phyloP scores from a whole-genome alignment of 139 green algal genomes.

The Volvox reticuliferus region DNA sequence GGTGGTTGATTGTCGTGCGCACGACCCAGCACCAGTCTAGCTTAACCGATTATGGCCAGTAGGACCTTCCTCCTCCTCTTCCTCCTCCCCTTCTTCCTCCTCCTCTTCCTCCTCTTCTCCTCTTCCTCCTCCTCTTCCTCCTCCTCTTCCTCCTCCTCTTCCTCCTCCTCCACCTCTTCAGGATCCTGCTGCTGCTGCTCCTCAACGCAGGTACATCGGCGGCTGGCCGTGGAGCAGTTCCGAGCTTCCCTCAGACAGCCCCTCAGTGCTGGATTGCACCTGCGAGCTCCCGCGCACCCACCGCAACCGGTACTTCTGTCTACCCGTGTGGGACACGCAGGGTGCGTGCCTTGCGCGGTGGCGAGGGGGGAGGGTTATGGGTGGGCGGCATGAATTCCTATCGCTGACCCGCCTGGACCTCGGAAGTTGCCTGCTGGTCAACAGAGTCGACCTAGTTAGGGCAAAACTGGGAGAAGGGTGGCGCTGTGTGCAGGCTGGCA shows the following conservation, averaged over 20 bases:
- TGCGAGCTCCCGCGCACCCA: constrained; percentile 76
- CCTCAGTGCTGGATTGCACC: constrained; percentile 75
- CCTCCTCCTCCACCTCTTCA: not conserved
- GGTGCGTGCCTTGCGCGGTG: not conserved
- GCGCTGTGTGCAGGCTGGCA: too few species aligned
- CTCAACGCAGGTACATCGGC: constrained; percentile 44
- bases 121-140: not conserved
- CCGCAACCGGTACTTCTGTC: constrained; percentile 62
- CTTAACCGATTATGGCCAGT: too few species aligned
- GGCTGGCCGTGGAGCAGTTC: constrained; percentile 37
- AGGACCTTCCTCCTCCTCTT: not conserved
- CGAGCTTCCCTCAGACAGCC: constrained; percentile 59
- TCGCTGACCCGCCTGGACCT: too few species aligned
- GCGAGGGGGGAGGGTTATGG: not conserved
- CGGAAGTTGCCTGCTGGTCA: too few species aligned
- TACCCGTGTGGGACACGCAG: constrained; percentile 70
- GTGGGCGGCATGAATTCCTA: too few species aligned
- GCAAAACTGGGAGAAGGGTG: too few species aligned
- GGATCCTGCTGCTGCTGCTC: not conserved
- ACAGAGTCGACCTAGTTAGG: too few species aligned
- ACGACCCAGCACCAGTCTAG: too few species aligned
- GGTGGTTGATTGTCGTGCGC: too few species aligned
- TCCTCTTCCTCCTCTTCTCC: not conserved
- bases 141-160: not conserved
- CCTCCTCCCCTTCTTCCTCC: not conserved